Evolutionary conservation across 257 asterid species (phyloP).

Genomic region (Rhazya stricta): DNA sequence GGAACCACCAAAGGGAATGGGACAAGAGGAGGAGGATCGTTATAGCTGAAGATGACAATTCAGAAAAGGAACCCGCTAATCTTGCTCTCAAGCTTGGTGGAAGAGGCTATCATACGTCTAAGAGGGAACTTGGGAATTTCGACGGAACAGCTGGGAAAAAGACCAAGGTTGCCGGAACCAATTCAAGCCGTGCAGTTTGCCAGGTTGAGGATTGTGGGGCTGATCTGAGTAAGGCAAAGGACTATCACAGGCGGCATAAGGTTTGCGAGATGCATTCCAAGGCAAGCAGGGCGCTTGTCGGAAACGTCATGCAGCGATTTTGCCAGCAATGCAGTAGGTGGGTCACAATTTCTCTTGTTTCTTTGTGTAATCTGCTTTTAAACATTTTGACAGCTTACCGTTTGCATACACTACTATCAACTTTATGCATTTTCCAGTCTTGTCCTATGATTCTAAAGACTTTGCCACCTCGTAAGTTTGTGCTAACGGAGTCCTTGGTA

Average conservation of each 20-base stretch:
- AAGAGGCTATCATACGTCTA: constrained; percentile 20
- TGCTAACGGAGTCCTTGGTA: background rate
- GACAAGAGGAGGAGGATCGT: constrained; percentile 54
- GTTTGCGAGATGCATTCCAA: constrained; percentile 80
- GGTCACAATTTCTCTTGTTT: constrained; percentile 1
- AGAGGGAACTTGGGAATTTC: constrained; percentile 23
- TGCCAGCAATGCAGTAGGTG: constrained; percentile 94
- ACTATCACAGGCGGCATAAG: constrained; percentile 75
- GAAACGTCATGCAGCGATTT: constrained; percentile 70
- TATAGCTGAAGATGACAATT: constrained; percentile 26
- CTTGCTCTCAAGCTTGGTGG: constrained; percentile 57
- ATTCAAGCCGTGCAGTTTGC: constrained; percentile 48
- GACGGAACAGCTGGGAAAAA: constrained; percentile 52
- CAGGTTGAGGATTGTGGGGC: constrained; percentile 72
- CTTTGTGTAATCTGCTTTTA: background rate
- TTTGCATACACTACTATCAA: background rate
- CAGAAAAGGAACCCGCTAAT: constrained; percentile 24
- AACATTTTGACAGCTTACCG: background rate
- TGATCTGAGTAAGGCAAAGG: constrained; percentile 68
- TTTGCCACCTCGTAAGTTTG: background rate
- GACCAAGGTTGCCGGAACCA: constrained; percentile 43
- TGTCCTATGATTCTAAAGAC: background rate
- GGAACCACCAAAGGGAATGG: constrained; percentile 27
- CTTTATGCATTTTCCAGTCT: background rate
- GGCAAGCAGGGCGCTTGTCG: constrained; percentile 58